Evolutionary conservation across 306 rosid species (phyloP), one percentile per base, ranked within the genome.

Genomic region (Neltuma alba): DNA sequence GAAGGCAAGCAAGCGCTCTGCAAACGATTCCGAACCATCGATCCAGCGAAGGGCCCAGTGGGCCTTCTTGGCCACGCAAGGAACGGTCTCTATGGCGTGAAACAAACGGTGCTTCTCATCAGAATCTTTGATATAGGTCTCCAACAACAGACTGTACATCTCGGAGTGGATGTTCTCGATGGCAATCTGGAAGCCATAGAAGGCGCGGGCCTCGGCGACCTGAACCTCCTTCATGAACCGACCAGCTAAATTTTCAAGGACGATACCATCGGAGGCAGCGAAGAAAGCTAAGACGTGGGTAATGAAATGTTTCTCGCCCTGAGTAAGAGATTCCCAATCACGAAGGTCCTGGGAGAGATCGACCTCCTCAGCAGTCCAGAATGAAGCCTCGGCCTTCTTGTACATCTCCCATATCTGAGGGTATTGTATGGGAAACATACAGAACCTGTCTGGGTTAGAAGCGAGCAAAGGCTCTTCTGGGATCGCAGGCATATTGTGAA

Each of bases 351-450:
- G 87, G 0, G 92, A 87, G 45, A 94, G 91, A 13, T 94, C 97
- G 1, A 94, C 98, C 73, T 94, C 98, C 81, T 94, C 96, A 2
- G 96, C 94, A 7, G 98, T 90, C 97, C 98, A 89, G 79, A 90
- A 94, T 0, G 98, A 94, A 1, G 98, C 98, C 72, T 90, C 93
- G 9, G 96, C 96, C 76, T 92, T 94, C 86, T 94, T 94, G 84
- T 94, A 94, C 98, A 94, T 94, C 5, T 94, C 96, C 98, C 98
- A 94, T 8, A 94, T 88, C 41, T 90, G 84, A 0, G 97, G 98
- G 85, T 87, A 94, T 3, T 94, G 89, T 25, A 94, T 94, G 0
- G 98, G 98, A 66, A 94, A 94, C 98, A 94, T 94, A 23, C 97
- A 92, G 87, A 94, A 94, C 0, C 98, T 85, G 4, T 90, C 98